These are phyloP conservation scores for Candida rishiriensis DNA, from an alignment of 805 yeast genomes.

Conservation along the genomic window DNA sequence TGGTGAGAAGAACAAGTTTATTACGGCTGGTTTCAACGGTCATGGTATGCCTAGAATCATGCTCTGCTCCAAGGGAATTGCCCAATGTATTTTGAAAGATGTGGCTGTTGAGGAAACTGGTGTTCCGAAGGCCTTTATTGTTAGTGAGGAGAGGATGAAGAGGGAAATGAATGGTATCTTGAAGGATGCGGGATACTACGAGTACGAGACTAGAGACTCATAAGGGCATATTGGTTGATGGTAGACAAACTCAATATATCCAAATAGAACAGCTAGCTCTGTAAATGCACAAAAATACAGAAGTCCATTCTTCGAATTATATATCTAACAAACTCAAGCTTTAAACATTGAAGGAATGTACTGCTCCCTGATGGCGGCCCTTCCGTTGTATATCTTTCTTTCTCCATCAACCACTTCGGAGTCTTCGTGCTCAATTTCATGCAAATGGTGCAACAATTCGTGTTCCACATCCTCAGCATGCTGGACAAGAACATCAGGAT, in stretches of 20 bases:
- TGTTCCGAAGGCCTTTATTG: constrained; percentile 20
- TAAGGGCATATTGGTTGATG: too few relatives aligned
- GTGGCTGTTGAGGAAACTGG: constrained; percentile 3
- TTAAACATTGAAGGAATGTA: constrained; percentile 20
- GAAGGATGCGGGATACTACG: background rate
- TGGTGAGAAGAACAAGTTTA: constrained; percentile 27
- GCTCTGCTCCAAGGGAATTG: constrained; percentile 36
- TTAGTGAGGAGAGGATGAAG: constrained; percentile 17
- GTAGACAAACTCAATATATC: too few relatives aligned
- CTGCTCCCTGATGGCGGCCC: constrained; percentile 15
- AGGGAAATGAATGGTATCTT: constrained; percentile 13
- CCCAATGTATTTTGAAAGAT: constrained; percentile 13
- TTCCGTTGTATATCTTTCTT: constrained; percentile 6
- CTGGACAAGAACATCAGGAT: constrained; percentile 74
- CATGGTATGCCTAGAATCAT: constrained; percentile 49
- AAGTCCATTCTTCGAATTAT: background rate
- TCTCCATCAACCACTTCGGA: constrained; percentile 8
- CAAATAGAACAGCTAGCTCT: too few relatives aligned
- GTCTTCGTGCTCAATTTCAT: constrained; percentile 63
- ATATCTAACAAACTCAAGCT: background rate
- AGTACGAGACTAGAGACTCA: too few relatives aligned
- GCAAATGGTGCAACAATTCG: constrained; percentile 80
- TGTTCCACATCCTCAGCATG: constrained; percentile 90
- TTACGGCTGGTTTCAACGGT: constrained; percentile 46
- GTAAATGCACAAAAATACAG: too few relatives aligned